These are phyloP conservation scores for Pulveroboletus sp. DNA, from an alignment of 768 basidiomycete species.

Conservation along the genomic window DNA sequence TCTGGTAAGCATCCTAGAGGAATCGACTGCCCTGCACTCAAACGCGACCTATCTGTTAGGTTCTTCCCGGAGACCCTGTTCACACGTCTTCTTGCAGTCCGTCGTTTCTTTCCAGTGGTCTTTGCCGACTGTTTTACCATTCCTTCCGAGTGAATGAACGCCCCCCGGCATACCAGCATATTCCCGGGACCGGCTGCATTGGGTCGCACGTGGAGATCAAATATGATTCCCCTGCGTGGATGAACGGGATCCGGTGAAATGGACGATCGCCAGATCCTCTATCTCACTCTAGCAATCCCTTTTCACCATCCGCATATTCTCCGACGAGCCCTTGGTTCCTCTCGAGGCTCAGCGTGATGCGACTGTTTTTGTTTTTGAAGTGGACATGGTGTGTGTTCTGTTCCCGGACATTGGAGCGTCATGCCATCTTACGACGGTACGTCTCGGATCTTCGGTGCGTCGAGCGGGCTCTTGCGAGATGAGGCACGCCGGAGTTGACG, in stretches of 20 bases:
- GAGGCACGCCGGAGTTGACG: too few species aligned
- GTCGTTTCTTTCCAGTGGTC: constrained; percentile 20
- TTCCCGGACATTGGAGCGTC: constrained; percentile 34
- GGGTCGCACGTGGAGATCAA: constrained; percentile 51
- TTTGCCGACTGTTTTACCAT: too few species aligned
- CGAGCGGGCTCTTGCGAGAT: constrained; percentile 38
- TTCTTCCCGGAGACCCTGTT: constrained; percentile 6
- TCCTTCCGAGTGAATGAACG: too few species aligned
- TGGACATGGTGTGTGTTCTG: constrained; percentile 50
- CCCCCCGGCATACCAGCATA: constrained; percentile 37
- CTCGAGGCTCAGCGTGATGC: constrained; percentile 36
- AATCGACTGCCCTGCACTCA: background rate
- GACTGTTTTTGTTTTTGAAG: constrained; percentile 37
- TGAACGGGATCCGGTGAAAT: constrained; percentile 55
- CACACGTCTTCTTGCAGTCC: constrained; percentile 17
- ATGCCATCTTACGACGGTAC: constrained; percentile 23
- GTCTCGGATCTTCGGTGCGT: constrained; percentile 20
- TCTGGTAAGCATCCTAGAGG: background rate
- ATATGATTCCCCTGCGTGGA: constrained; percentile 36
- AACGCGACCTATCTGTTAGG: constrained; percentile 6
- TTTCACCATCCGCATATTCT: constrained; percentile 40
- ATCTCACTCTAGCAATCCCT: constrained; percentile 33
- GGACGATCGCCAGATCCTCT: constrained; percentile 46
- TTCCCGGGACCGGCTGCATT: constrained; percentile 53
- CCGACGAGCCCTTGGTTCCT: constrained; percentile 55